Evolutionary conservation across 306 rosid genomes (phyloP).

Genomic region (Rubus idaeus): DNA sequence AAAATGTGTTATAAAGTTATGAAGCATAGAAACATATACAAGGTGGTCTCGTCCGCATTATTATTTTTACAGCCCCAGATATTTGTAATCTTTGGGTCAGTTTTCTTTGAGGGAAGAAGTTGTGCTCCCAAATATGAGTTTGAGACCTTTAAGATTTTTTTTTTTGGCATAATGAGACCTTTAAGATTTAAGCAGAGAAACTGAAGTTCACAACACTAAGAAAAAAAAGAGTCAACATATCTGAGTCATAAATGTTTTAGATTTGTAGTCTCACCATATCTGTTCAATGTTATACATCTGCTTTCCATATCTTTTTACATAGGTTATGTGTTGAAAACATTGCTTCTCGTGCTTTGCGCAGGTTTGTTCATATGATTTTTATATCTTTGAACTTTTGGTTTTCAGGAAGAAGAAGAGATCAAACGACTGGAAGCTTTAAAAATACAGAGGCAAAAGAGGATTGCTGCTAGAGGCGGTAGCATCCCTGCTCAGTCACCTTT

Average conservation of each 20-base stretch:
- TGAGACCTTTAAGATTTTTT: neutral
- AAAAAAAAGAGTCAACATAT: neutral
- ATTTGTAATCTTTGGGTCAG: neutral
- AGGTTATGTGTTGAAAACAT: neutral
- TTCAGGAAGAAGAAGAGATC: constrained; percentile 73
- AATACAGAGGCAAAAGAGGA: constrained; percentile 94
- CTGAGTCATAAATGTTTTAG: neutral
- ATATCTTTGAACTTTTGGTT: constrained; percentile 6
- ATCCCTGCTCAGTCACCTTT: constrained; percentile 42
- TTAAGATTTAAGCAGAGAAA: neutral
- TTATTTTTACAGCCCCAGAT: neutral
- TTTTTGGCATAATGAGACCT: neutral
- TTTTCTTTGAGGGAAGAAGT: neutral
- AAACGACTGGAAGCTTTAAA: constrained; percentile 86
- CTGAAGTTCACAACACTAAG: neutral
- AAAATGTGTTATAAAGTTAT: neutral
- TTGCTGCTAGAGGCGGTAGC: constrained; percentile 75
- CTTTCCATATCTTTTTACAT: neutral
- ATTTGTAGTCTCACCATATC: neutral
- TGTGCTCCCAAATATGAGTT: neutral
- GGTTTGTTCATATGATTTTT: constrained; percentile 24
- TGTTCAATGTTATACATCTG: neutral
- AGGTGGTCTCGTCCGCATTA: neutral
- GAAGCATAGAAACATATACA: neutral
- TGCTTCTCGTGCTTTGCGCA: neutral